These are phyloP conservation scores for Encephalitozoon intestinalis DNA, from an alignment of 371 early-diverging fungal genomes.

Conservation along the genomic window DNA sequence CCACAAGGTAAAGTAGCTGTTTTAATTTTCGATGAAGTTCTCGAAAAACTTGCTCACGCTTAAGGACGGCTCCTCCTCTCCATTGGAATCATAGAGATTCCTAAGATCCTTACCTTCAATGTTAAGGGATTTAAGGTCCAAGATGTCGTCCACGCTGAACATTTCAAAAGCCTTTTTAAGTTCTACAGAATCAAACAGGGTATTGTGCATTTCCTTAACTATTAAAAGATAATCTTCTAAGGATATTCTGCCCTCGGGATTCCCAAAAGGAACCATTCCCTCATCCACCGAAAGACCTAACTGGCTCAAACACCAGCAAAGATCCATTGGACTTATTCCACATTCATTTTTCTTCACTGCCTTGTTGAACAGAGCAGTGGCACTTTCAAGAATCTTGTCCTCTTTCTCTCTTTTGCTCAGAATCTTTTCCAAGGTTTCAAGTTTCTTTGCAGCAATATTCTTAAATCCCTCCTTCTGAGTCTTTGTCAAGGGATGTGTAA, in stretches of 20 bases:
- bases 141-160: not conserved
- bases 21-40: conserved; percentile 8
- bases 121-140: not conserved
- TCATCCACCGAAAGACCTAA: conserved; percentile 1
- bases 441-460: not conserved
- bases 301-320: not conserved
- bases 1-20: not conserved
- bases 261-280: conserved; percentile 9
- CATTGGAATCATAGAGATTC: not conserved
- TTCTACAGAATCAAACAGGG: not conserved
- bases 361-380: not conserved
- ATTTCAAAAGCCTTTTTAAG: not conserved
- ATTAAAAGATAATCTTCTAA: conserved; percentile 8
- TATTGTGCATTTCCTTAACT: not conserved
- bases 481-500: not conserved
- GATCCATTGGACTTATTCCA: not conserved
- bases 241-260: not conserved
- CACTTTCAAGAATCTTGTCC: not conserved
- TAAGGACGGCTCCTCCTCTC: not conserved
- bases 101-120: not conserved
- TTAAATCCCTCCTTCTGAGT: not conserved
- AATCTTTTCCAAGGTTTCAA: not conserved
- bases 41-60: not conserved
- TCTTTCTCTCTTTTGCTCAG: not conserved
- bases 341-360: not conserved